These are phyloP conservation scores for Suhomyces canberraensis DNA, from an alignment of 805 yeast genomes.

Conservation along the genomic window DNA sequence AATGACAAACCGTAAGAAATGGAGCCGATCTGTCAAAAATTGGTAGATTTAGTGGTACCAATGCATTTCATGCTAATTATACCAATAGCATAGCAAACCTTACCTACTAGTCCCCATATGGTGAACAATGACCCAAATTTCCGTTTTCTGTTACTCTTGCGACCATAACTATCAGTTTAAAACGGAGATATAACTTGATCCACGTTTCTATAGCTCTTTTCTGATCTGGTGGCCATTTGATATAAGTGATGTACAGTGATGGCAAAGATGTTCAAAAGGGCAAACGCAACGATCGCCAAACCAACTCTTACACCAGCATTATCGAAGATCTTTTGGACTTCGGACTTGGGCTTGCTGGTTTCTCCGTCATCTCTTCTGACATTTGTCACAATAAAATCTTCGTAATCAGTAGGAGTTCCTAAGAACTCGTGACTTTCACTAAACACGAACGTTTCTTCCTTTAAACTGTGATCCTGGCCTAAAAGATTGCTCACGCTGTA, in stretches of 20 bases:
- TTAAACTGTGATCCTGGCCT: neutral
- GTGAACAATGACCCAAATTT: no score
- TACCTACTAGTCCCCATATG: no score
- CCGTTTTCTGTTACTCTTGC: no score
- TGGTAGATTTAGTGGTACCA: no score
- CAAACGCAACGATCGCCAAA: constrained; percentile 33
- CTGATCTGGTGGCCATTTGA: constrained; percentile 24
- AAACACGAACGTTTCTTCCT: neutral
- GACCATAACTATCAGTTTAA: no score
- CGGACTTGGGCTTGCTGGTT: constrained; percentile 3
- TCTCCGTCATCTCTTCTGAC: neutral
- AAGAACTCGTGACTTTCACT: neutral
- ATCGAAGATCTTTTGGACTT: constrained; percentile 10
- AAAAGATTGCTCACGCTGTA: neutral
- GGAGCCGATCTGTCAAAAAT: no score
- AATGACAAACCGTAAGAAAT: no score
- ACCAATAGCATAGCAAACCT: no score
- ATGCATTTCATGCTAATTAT: no score
- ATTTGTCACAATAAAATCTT: neutral
- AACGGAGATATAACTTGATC: constrained; percentile 38
- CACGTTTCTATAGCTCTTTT: constrained; percentile 30
- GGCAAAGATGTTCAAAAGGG: constrained; percentile 33
- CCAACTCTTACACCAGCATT: constrained; percentile 30
- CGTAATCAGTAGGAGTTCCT: neutral
- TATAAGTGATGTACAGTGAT: constrained; percentile 38